Conservation (phyloP, 192 early-diverging fungal species). For the Gryganskiella cystojenkinii region DNA sequence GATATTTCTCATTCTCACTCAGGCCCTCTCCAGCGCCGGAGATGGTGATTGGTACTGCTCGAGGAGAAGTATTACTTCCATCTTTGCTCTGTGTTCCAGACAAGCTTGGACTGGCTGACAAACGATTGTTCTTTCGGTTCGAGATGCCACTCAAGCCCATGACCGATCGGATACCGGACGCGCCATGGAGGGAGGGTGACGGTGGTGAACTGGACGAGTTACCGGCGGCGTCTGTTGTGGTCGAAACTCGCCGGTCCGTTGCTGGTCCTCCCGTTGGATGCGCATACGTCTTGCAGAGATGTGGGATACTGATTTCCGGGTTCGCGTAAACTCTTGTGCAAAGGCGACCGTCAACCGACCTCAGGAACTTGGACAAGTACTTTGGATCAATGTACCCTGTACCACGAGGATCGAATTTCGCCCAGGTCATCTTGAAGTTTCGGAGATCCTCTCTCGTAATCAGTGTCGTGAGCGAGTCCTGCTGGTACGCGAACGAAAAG, state of each 20-base stretch:
- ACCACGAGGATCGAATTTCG: constrained; percentile 57
- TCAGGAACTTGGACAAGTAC: constrained; percentile 58
- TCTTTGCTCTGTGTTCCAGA: constrained; percentile 7
- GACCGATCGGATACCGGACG: constrained; percentile 14
- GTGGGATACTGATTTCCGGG: constrained; percentile 22
- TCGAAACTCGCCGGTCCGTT: background rate
- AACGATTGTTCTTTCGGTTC: constrained; percentile 1
- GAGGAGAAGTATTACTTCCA: constrained; percentile 46
- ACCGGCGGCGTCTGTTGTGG: background rate
- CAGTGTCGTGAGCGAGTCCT: constrained; percentile 61
- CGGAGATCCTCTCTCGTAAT: constrained; percentile 68
- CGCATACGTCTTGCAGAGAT: constrained; percentile 23
- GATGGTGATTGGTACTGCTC: constrained; percentile 37
- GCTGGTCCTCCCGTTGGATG: background rate
- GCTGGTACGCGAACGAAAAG: constrained; percentile 70
- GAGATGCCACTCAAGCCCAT: constrained; percentile 6
- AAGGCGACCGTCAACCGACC: constrained; percentile 41
- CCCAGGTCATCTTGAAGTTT: constrained; percentile 68
- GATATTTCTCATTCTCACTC: background rate
- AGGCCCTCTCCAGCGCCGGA: constrained; percentile 7
- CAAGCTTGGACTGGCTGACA: constrained; percentile 20
- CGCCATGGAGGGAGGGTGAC: constrained; percentile 14
- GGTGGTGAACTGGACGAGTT: background rate
- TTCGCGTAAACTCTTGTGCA: constrained; percentile 27
- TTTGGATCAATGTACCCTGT: constrained; percentile 62